These are phyloP conservation scores for Phytophthora fragariae DNA, from an alignment of 352 stramenopile genomes.

Conservation along the genomic window DNA sequence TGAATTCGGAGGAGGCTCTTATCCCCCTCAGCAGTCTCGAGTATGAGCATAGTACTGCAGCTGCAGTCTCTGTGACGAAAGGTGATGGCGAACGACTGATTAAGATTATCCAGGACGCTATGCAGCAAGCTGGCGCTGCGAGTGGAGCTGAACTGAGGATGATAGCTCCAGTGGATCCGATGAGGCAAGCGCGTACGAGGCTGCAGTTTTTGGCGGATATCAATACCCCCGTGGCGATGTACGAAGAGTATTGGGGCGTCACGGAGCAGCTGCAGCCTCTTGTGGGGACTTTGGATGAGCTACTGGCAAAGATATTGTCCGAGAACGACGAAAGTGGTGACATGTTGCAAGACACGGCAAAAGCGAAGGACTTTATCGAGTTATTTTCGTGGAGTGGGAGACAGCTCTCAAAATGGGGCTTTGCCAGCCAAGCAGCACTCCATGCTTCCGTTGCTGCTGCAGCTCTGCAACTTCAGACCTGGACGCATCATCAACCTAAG, in stretches of 20 bases:
- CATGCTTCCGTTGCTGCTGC: conserved; percentile 37
- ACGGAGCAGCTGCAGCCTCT: conserved; percentile 12
- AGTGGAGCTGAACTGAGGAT: conserved; percentile 5
- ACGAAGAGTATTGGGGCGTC: conserved; percentile 42
- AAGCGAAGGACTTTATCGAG: conserved; percentile 16
- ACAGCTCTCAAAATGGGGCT: conserved; percentile 27
- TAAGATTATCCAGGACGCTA: conserved; percentile 5
- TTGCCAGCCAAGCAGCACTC: conserved; percentile 35
- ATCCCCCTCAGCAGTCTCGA: conserved; percentile 39
- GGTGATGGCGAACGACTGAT: conserved; percentile 42
- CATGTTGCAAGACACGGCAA: background rate
- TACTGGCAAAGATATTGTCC: conserved; percentile 26
- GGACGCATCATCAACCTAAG: background rate
- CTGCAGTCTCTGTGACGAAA: conserved; percentile 36
- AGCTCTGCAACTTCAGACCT: conserved; percentile 18
- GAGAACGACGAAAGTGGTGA: conserved; percentile 1
- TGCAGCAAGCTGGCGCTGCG: background rate
- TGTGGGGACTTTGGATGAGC: conserved; percentile 30
- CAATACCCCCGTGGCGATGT: conserved; percentile 42
- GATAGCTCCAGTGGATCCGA: background rate
- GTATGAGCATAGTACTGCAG: conserved; percentile 18
- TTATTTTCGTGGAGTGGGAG: conserved; percentile 36
- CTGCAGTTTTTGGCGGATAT: conserved; percentile 45
- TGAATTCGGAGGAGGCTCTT: conserved; percentile 47
- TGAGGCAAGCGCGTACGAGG: conserved; percentile 39